Percentiles rank a stretch among this genome's conserved stretches.
phyloP scores from a whole-genome alignment of 2,329 filamentous ascomycete genomes.

The Phialophora verrucosa region DNA sequence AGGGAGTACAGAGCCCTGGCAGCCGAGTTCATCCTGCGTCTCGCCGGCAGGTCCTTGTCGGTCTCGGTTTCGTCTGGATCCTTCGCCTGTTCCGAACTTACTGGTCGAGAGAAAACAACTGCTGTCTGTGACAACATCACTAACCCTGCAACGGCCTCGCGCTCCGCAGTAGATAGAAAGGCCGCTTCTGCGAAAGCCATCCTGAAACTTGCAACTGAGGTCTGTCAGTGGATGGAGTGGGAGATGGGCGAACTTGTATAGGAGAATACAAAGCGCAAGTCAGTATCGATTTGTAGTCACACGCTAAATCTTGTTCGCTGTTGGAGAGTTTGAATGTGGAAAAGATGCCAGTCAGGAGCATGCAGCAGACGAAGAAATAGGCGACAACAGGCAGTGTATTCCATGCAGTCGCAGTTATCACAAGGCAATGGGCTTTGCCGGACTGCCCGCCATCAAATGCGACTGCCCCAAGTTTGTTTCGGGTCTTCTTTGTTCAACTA shows the following conservation, averaged over 20 bases:
- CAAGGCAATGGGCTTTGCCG: neutral
- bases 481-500: neutral
- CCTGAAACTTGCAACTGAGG: neutral
- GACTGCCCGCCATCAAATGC: neutral
- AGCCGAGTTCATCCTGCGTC: neutral
- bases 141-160: neutral
- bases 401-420: neutral
- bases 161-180: neutral
- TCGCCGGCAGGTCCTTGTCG: constrained; percentile 1
- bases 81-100: neutral
- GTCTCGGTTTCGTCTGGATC: neutral
- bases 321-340: neutral
- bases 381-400: neutral
- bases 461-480: neutral
- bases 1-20: neutral
- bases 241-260: neutral
- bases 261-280: neutral
- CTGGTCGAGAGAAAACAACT: neutral
- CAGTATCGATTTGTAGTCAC: neutral
- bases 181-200: neutral
- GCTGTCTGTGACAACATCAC: neutral
- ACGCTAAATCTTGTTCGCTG: neutral
- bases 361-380: neutral
- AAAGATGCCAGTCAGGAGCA: neutral
- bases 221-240: neutral